Evolutionary conservation across 169 alveolate species (phyloP).

Genomic region (Plasmodium reichenowi): DNA sequence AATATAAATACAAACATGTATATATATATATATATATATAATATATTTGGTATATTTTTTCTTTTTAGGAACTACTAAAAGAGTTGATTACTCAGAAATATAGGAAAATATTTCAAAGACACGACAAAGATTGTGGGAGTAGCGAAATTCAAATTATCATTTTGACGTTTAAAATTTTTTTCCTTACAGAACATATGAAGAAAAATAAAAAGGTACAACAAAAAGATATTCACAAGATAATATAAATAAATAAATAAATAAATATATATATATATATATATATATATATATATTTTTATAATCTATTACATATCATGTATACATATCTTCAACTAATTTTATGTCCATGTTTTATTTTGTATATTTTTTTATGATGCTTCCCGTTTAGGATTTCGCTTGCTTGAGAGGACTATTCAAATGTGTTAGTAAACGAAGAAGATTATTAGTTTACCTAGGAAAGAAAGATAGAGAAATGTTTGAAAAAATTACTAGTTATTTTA

Average conservation of each 20-base stretch:
- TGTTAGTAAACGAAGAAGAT: conserved; percentile 55
- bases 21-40: too few species aligned
- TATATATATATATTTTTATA: neutral
- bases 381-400: conserved; percentile 62
- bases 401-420: conserved; percentile 69
- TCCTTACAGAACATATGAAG: conserved; percentile 71
- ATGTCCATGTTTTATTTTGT: neutral
- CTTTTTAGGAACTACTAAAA: conserved; percentile 47
- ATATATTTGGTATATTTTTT: neutral
- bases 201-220: conserved; percentile 38
- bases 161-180: conserved; percentile 56
- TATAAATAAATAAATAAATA: neutral
- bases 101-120: conserved; percentile 57
- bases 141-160: conserved; percentile 75
- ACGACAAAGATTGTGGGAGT: conserved; percentile 73
- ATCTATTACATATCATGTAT: neutral
- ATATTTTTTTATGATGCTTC: neutral
- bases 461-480: conserved; percentile 57
- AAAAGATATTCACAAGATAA: neutral
- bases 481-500: conserved; percentile 40
- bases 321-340: neutral
- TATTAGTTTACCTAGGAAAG: conserved; percentile 44
- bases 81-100: conserved; percentile 72
- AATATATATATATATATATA: too few species aligned
- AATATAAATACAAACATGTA: neutral